These are phyloP conservation scores for Rhynchosporium secalis DNA, from an alignment of 2,329 filamentous ascomycete species.

Conservation along the genomic window DNA sequence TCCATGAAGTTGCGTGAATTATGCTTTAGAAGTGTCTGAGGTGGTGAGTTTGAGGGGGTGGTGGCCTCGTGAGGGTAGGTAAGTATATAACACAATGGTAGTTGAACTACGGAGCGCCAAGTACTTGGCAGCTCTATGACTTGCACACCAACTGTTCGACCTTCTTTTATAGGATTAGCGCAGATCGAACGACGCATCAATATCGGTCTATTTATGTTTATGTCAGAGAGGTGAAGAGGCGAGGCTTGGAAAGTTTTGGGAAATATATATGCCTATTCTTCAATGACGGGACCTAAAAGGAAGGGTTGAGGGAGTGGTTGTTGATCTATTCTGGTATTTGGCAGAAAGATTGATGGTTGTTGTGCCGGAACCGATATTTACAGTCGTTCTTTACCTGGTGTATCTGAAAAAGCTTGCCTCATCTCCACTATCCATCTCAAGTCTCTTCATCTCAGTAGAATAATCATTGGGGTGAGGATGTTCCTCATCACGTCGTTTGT, in stretches of 20 bases:
- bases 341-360: too few species aligned
- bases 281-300: not conserved
- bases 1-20: not conserved
- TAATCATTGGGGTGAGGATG: conserved; percentile 13
- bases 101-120: not conserved
- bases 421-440: conserved; percentile 18
- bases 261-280: not conserved
- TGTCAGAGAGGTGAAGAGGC: conserved; percentile 1
- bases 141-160: not conserved
- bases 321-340: not conserved
- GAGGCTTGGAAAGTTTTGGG: conserved; percentile 2
- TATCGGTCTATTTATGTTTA: conserved; percentile 7
- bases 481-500: conserved; percentile 15
- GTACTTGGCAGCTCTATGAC: not conserved
- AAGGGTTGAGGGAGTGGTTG: not conserved
- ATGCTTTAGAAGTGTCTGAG: not conserved
- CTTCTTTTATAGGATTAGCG: not conserved
- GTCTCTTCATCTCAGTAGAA: conserved; percentile 11
- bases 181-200: not conserved
- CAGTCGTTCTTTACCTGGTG: conserved; percentile 1
- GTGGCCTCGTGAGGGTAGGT: not conserved
- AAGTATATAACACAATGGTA: not conserved
- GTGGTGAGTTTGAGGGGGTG: not conserved
- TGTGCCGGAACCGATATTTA: not conserved
- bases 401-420: conserved; percentile 20